Evolutionary conservation across 148 eudicot species (phyloP).

Genomic region (Persicaria maculosa): DNA sequence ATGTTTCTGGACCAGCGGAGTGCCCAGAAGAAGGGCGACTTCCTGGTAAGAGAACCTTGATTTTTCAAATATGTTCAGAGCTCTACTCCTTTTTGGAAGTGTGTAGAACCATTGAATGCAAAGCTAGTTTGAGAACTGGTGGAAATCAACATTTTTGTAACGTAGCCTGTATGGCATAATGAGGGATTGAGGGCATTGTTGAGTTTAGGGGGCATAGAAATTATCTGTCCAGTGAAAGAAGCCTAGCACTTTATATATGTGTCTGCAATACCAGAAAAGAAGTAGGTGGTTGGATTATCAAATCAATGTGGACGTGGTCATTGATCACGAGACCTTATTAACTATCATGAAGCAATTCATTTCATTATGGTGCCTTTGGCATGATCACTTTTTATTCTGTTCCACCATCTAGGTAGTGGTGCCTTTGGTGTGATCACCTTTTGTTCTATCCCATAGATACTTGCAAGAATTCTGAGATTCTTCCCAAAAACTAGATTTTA

Average conservation of each 20-base stretch:
- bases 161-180: neutral
- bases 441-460: no score
- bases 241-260: no score
- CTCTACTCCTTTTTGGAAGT: neutral
- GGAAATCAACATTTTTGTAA: neutral
- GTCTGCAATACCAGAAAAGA: no score
- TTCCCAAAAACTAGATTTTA: no score
- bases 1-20: conserved; percentile 66
- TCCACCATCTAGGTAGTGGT: neutral
- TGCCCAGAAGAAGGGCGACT: conserved; percentile 99
- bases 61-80: neutral
- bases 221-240: no score
- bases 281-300: no score
- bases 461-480: no score
- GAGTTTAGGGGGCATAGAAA: no score
- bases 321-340: neutral
- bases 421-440: no score
- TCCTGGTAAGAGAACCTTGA: conserved; percentile 45
- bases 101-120: neutral
- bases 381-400: neutral
- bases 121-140: neutral
- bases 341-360: neutral
- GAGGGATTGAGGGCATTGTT: neutral
- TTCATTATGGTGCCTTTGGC: neutral
- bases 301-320: neutral